Conservation (phyloP, 2,329 filamentous ascomycete genomes). For the Phaeophleospora eucalypticola region DNA sequence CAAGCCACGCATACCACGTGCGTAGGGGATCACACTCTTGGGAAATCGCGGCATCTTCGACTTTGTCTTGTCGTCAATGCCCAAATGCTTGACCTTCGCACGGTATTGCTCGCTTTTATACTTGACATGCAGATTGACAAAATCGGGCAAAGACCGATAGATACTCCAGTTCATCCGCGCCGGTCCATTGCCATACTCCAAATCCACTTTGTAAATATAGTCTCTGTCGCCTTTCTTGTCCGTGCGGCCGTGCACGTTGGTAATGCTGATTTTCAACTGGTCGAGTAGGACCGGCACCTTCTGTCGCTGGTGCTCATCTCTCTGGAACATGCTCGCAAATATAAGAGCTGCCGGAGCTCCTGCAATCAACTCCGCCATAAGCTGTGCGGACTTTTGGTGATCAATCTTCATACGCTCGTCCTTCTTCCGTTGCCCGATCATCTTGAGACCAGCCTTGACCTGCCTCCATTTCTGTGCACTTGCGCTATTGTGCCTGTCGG, state of each 20-base stretch:
- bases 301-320: slow-evolving; percentile 92
- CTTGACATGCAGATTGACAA: slow-evolving; percentile 86
- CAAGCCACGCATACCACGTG: slow-evolving; percentile 62
- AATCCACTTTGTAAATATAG: slow-evolving; percentile 81
- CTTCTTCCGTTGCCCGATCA: slow-evolving; percentile 73
- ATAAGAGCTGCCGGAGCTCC: slow-evolving; percentile 91
- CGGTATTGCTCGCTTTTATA: slow-evolving; percentile 85
- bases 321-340: slow-evolving; percentile 94
- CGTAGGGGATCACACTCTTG: slow-evolving; percentile 80
- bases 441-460: slow-evolving; percentile 82
- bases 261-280: slow-evolving; percentile 84
- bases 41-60: slow-evolving; percentile 89
- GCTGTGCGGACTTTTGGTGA: slow-evolving; percentile 88
- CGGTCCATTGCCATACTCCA: slow-evolving; percentile 93
- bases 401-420: slow-evolving; percentile 83
- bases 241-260: slow-evolving; percentile 69
- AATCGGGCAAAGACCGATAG: slow-evolving; percentile 79
- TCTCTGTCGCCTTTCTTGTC: slow-evolving; percentile 62
- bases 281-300: slow-evolving; percentile 92
- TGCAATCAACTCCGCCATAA: slow-evolving; percentile 91
- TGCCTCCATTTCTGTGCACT: slow-evolving; percentile 83
- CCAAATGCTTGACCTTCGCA: slow-evolving; percentile 72
- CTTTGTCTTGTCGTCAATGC: slow-evolving; percentile 59
- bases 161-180: slow-evolving; percentile 97
- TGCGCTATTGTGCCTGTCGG: slow-evolving; percentile 45